Percentiles rank a stretch among this genome's conserved stretches.
These are phyloP conservation scores for Colletotrichum brevisporum DNA, from an alignment of 2,329 filamentous ascomycete species.

Conservation along the genomic window DNA sequence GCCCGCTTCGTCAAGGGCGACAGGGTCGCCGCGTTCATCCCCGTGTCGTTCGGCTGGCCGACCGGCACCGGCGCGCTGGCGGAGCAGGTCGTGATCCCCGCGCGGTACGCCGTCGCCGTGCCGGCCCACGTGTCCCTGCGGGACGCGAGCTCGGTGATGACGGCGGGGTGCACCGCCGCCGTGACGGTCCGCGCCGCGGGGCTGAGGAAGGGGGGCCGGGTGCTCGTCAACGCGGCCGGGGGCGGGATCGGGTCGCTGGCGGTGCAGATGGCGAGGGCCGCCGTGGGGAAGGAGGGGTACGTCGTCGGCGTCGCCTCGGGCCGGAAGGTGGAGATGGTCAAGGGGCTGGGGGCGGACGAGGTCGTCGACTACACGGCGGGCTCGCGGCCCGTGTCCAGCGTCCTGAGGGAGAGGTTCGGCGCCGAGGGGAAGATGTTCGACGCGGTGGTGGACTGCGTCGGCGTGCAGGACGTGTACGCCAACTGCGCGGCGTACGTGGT, in stretches of 20 bases:
- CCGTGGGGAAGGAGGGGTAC: constrained; percentile 55
- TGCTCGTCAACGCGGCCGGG: constrained; percentile 66
- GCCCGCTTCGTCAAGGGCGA: constrained; percentile 49
- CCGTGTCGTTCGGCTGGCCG: constrained; percentile 49
- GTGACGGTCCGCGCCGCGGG: constrained; percentile 55
- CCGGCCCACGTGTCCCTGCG: constrained; percentile 48
- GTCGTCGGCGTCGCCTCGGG: constrained; percentile 65
- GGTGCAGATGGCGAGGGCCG: constrained; percentile 58
- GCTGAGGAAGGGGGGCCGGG: constrained; percentile 54
- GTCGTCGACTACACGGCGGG: constrained; percentile 45
- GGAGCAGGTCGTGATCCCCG: constrained; percentile 54
- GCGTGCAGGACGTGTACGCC: constrained; percentile 61
- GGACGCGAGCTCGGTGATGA: constrained; percentile 55
- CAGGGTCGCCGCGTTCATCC: constrained; percentile 56
- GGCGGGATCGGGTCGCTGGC: constrained; percentile 64
- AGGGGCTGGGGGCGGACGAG: constrained; percentile 62
- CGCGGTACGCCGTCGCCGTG: constrained; percentile 50
- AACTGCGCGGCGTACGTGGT: constrained; percentile 56
- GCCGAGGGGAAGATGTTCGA: constrained; percentile 50
- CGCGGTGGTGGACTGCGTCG: constrained; percentile 64
- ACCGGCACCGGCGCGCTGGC: constrained; percentile 57
- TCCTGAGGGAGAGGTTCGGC: constrained; percentile 18
- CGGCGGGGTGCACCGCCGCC: constrained; percentile 55
- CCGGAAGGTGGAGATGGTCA: constrained; percentile 61
- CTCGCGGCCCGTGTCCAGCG: not conserved